Evolutionary conservation across 495 filamentous ascomycete species (phyloP), one percentile per base, ranked within the genome.

Genomic region (Penicillium alfredii): DNA sequence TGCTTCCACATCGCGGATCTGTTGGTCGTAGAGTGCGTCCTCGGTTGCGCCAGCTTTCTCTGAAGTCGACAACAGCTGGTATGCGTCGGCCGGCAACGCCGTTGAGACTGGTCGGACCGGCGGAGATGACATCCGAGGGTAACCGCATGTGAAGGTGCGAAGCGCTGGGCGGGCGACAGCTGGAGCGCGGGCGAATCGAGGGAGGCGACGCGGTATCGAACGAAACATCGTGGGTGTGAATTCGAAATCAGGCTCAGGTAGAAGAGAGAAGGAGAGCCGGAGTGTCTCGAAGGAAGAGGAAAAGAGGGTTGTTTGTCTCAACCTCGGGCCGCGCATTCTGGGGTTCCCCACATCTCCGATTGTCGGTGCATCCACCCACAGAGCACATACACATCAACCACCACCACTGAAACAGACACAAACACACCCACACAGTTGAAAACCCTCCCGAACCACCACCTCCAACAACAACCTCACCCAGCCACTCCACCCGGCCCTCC

Each of bases 21-120:
- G 84, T 39, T 81, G 71, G 22, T 82, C 72, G 60, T 82, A 88
- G 0, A 95, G 67, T 1, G 74, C 76, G 65, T 95, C 88, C 57
- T 98, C 92, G 1, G 85, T 76, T 4, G 67, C 71, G 13, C 84
- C 86, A 2, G 79, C 67, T 53, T 95, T 94, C 24, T 81, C 59
- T 11, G 70, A 47, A 35, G 80, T 81, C 12, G 84, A 72, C 10
- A 94, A 72, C 10, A 94, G 75, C 52, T 94, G 88, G 65, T 82
- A 94, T 16, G 80, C 70, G 54, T 90, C 84, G 15, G 78, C 72
- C 1, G 79, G 74, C 13, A 81, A 64, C 17, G 68, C 52, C 4
- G 75, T 67, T 9, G 83, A 78, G 40, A 77, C 61, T 12, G 73
- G 69, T n/a, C 69, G 47, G 17, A 73, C 67, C 21, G 68, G 45